A percentile compares a stretch with the other conserved stretches of the same genome.
phyloP scores from a whole-genome alignment of 306 rosid genomes.

The Begonia loranthoides region DNA sequence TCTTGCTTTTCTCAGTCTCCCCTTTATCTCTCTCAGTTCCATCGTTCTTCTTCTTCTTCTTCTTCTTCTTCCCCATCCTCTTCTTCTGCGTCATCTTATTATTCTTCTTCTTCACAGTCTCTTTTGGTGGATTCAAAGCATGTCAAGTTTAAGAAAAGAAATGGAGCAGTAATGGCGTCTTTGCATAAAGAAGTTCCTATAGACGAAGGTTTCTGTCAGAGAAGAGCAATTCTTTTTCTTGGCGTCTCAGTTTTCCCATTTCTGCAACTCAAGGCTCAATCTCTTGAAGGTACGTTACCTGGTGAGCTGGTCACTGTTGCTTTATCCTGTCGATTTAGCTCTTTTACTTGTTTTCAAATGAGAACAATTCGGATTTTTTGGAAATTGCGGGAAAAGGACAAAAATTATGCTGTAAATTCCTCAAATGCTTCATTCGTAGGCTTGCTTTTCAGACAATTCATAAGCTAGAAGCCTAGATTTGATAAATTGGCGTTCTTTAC shows the following conservation, averaged over 20 bases:
- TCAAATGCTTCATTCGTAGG: no score
- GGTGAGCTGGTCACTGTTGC: conserved; percentile 19
- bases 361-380: background rate
- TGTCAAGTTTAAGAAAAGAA: conserved; percentile 22
- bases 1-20: conserved; percentile 36
- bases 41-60: conserved; percentile 21
- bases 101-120: conserved; percentile 6
- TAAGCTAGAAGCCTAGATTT: no score
- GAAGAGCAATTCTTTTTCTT: conserved; percentile 46
- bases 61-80: conserved; percentile 8
- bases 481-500: no score
- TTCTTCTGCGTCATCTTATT: no score
- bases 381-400: background rate
- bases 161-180: conserved; percentile 19
- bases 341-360: background rate
- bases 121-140: conserved; percentile 7
- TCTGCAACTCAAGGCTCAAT: conserved; percentile 39
- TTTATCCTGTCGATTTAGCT: no score
- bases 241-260: conserved; percentile 59
- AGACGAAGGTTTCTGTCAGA: conserved; percentile 16
- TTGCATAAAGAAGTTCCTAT: conserved; percentile 16
- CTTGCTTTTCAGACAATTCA: no score
- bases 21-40: conserved; percentile 12
- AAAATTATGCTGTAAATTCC: conserved; percentile 1
- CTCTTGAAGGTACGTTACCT: conserved; percentile 30